Evolutionary conservation across 2,329 filamentous ascomycete genomes (phyloP).

Genomic region (Didymella arachidicola): DNA sequence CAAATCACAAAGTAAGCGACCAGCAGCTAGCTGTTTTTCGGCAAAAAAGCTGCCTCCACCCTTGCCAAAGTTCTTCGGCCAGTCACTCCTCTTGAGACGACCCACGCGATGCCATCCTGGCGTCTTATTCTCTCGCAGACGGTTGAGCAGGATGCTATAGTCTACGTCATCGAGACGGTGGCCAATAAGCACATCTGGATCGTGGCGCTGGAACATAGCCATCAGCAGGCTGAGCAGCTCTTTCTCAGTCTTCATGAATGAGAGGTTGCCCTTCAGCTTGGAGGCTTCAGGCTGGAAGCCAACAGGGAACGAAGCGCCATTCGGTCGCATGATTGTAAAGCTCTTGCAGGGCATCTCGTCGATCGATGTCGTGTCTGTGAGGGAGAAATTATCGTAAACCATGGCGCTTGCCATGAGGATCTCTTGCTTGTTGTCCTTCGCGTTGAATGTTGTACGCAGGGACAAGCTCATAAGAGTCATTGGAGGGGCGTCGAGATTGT

Average conservation of each 20-base stretch:
- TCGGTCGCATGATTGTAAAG: constrained; percentile 89
- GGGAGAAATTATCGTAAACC: constrained; percentile 87
- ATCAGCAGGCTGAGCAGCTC: constrained; percentile 89
- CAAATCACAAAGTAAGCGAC: constrained; percentile 89
- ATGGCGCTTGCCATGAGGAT: constrained; percentile 90
- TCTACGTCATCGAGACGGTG: constrained; percentile 98
- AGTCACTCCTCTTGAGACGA: constrained; percentile 79
- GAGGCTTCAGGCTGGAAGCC: constrained; percentile 83
- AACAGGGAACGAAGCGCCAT: constrained; percentile 76
- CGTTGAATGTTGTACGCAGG: constrained; percentile 86
- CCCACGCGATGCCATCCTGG: constrained; percentile 95
- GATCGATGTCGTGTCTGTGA: constrained; percentile 86
- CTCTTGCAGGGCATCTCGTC: constrained; percentile 89
- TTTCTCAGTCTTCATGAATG: constrained; percentile 81
- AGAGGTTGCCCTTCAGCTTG: constrained; percentile 78
- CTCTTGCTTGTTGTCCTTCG: constrained; percentile 94
- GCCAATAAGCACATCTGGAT: constrained; percentile 92
- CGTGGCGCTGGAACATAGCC: constrained; percentile 83
- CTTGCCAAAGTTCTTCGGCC: constrained; percentile 87
- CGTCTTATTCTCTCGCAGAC: constrained; percentile 87
- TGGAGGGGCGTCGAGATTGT: constrained; percentile 82
- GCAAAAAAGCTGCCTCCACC: constrained; percentile 90
- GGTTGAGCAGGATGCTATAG: constrained; percentile 86
- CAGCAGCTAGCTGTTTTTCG: constrained; percentile 87
- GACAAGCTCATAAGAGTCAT: constrained; percentile 96